These are phyloP conservation scores for Tulasnella sp. DNA, from an alignment of 768 basidiomycete species.

Conservation along the genomic window DNA sequence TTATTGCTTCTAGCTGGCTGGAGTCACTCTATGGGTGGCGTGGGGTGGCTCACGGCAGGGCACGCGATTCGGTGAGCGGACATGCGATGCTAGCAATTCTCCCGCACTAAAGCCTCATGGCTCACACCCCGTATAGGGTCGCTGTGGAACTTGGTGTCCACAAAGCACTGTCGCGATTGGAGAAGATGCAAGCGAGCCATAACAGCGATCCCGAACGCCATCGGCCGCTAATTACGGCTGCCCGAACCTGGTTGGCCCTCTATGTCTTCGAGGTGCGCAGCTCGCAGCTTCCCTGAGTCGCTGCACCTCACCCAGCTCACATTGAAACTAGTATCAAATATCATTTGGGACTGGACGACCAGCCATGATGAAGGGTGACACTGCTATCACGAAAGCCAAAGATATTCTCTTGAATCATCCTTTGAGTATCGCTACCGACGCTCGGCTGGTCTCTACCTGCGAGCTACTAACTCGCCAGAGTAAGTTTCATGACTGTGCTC, in stretches of 20 bases:
- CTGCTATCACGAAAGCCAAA: slow-evolving; percentile 28
- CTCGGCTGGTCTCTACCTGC: slow-evolving; percentile 29
- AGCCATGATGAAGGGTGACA: slow-evolving; percentile 30
- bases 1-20: slow-evolving; percentile 28
- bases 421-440: slow-evolving; percentile 29
- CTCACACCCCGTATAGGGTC: background rate
- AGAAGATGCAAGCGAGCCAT: slow-evolving; percentile 25
- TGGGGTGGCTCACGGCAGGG: slow-evolving; percentile 27
- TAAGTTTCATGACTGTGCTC: background rate
- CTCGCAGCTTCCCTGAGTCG: background rate
- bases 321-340: slow-evolving; percentile 17
- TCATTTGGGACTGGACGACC: slow-evolving; percentile 28
- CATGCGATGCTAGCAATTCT: slow-evolving; percentile 1
- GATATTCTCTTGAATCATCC: slow-evolving; percentile 29
- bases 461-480: slow-evolving; percentile 28
- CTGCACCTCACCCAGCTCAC: background rate
- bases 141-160: slow-evolving; percentile 29
- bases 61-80: slow-evolving; percentile 30
- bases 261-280: slow-evolving; percentile 17
- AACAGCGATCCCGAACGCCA: slow-evolving; percentile 23
- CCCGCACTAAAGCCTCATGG: background rate
- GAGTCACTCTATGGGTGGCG: slow-evolving; percentile 23
- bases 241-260: slow-evolving; percentile 28
- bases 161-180: slow-evolving; percentile 27
- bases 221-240: slow-evolving; percentile 25